Percentiles rank a stretch among this genome's conserved stretches.
Conservation (phyloP, 1,284 basidiomycete species). For the Sanghuangporus weigelae region DNA sequence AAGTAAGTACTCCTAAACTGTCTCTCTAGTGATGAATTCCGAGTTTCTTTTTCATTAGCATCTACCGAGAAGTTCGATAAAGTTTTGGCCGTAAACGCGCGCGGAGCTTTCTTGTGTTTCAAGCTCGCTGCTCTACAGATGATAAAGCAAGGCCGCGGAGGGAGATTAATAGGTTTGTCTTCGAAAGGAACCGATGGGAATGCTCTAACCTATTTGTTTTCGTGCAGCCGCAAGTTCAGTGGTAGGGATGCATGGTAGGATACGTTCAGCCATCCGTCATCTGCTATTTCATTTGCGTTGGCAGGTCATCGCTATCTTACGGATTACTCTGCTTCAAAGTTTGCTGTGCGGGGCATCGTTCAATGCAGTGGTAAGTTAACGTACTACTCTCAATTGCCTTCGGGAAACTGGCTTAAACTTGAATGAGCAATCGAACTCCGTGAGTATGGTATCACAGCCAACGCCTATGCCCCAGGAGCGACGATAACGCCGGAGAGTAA, state of each 20-base stretch:
- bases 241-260: conserved; percentile 8
- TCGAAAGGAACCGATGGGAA: not conserved
- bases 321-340: conserved; percentile 12
- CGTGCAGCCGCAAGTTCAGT: conserved; percentile 8
- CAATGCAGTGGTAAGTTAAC: conserved; percentile 9
- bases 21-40: not conserved
- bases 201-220: not conserved
- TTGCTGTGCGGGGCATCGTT: conserved; percentile 12
- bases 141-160: conserved; percentile 19
- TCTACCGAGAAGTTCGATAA: conserved; percentile 11
- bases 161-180: conserved; percentile 15
- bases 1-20: not conserved
- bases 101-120: conserved; percentile 18
- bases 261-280: too few relatives aligned
- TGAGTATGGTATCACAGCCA: conserved; percentile 24
- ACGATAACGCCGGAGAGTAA: not conserved
- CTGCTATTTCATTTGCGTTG: not conserved
- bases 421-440: conserved; percentile 18
- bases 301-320: not conserved
- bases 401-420: not conserved
- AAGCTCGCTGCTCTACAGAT: conserved; percentile 20
- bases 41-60: not conserved
- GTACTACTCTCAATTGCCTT: not conserved
- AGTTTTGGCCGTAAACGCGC: conserved; percentile 17
- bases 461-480: conserved; percentile 25